Conservation (phyloP, 352 stramenopile genomes). For the Lagenidium sp. region DNA sequence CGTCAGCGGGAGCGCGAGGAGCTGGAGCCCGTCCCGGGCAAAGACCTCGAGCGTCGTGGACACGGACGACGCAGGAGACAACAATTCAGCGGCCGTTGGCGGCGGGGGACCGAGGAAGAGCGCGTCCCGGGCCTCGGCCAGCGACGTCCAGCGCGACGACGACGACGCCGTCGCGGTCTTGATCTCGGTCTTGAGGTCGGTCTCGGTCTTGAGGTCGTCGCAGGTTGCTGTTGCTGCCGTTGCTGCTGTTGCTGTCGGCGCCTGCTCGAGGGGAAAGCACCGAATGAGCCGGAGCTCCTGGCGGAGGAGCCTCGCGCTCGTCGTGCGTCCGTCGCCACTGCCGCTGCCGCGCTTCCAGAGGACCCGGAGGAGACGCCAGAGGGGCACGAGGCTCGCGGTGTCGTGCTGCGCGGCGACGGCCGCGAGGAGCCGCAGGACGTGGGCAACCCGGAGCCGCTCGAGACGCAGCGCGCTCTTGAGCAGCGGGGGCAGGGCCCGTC, state of each 20-base stretch:
- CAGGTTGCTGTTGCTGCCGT: too few species aligned
- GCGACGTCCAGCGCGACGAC: conserved; percentile 25
- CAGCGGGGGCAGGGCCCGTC: conserved; percentile 20
- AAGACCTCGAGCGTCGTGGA: too few species aligned
- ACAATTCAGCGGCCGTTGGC: too few species aligned
- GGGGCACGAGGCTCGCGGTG: conserved; percentile 23
- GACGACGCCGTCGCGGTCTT: background rate
- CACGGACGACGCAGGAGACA: too few species aligned
- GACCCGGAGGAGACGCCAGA: conserved; percentile 43
- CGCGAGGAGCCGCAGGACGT: conserved; percentile 47
- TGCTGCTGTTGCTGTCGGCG: background rate
- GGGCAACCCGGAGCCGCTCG: conserved; percentile 49
- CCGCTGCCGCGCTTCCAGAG: too few species aligned
- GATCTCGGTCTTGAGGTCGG: background rate
- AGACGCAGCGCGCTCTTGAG: conserved; percentile 57
- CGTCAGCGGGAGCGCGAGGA: too few species aligned
- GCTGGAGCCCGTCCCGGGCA: too few species aligned
- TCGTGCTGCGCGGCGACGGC: conserved; percentile 20
- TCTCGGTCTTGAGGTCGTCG: too few species aligned
- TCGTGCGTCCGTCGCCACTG: too few species aligned
- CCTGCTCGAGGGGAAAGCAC: conserved; percentile 53
- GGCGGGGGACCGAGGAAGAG: conserved; percentile 27
- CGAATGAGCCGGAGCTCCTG: conserved; percentile 38
- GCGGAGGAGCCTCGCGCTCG: too few species aligned
- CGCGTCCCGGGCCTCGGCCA: conserved; percentile 29